These are phyloP conservation scores for Aspergillus sp. DNA, from an alignment of 2,329 filamentous ascomycete species.

Conservation along the genomic window DNA sequence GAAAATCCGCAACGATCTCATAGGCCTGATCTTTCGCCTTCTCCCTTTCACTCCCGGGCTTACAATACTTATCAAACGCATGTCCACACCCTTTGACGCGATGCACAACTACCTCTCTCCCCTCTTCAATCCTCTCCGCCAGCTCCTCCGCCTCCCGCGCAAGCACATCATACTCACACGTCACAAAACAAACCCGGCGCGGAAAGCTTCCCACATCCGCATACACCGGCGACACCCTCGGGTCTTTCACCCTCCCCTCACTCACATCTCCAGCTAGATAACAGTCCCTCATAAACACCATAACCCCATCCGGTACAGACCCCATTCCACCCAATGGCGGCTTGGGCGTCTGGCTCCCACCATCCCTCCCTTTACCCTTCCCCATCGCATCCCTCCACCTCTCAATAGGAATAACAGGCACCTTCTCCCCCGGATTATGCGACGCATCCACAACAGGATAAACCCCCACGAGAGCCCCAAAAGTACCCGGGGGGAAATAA, in stretches of 20 bases:
- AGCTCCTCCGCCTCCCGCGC: constrained; percentile 27
- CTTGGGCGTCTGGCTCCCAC: neutral
- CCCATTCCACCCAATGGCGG: constrained; percentile 1
- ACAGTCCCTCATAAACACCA: constrained; percentile 25
- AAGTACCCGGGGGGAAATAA: constrained; percentile 16
- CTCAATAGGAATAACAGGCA: neutral
- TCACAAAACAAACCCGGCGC: constrained; percentile 24
- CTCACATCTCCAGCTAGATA: constrained; percentile 17
- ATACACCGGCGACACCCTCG: constrained; percentile 26
- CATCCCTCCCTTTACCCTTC: neutral
- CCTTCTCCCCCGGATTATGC: neutral
- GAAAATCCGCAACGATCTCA: constrained; percentile 25
- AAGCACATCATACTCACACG: constrained; percentile 24
- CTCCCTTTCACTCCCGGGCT: constrained; percentile 26
- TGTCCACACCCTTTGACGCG: constrained; percentile 34
- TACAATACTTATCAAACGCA: constrained; percentile 38
- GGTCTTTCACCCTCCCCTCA: constrained; percentile 16
- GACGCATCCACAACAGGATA: constrained; percentile 28
- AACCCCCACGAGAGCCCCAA: constrained; percentile 30
- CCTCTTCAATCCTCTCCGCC: constrained; percentile 18
- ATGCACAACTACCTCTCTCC: constrained; percentile 20
- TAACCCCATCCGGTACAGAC: constrained; percentile 13
- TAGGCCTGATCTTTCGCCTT: constrained; percentile 32
- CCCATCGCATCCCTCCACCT: neutral
- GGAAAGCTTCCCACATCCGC: constrained; percentile 22